Evolutionary conservation across 2,329 filamentous ascomycete species (phyloP), one percentile per base, ranked within the genome.

Genomic region (Colletotrichum tropicicola): DNA sequence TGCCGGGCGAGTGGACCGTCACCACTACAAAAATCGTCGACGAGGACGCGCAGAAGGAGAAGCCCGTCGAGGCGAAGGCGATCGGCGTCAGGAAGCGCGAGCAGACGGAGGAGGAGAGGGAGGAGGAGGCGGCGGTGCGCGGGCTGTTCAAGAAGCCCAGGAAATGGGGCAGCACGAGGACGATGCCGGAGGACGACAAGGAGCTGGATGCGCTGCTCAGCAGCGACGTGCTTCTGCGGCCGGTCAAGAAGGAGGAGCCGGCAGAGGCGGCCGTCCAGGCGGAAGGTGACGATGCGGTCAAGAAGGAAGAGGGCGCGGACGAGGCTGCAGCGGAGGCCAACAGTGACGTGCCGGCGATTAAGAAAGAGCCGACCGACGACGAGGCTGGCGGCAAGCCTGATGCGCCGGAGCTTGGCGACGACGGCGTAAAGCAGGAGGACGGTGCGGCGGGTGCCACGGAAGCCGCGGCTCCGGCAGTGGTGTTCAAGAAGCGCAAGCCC

Each of bases 1-100:
- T 98, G 82, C 90, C 91, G 4, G 93, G 96, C 30, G 92, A 97
- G 56, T 99, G 95, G 95, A 89, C 93, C 0, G 87, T 90, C 10
- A 89, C 87, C 63, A 88, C 86, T 6, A 87, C 92, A 41, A 84
- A 88, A 45, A 83, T 88, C 4, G 78, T 90, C 21, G 78, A 83
- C 13, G 81, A 83, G 13, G 75, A 70, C 30, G 69, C 71, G 21
- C 79, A 80, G 25, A 78, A 77, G 6, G 74, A 75, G 25, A 75
- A 73, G 28, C 76, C 78, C 27, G 77, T 82, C 7, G 82, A 85
- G 58, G 80, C 80, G 6, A 80, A 82, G 61, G 86, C 85, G 9
- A 81, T 82, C 27, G 89, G 89, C 1, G 83, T 90, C 17, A 80
- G 86, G 47, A 93, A 93, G 76, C 81, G 90, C 21, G 87, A 88